Evolutionary conservation across 257 asterid genomes (phyloP).

Genomic region (Fraxinus quadrangulata): DNA sequence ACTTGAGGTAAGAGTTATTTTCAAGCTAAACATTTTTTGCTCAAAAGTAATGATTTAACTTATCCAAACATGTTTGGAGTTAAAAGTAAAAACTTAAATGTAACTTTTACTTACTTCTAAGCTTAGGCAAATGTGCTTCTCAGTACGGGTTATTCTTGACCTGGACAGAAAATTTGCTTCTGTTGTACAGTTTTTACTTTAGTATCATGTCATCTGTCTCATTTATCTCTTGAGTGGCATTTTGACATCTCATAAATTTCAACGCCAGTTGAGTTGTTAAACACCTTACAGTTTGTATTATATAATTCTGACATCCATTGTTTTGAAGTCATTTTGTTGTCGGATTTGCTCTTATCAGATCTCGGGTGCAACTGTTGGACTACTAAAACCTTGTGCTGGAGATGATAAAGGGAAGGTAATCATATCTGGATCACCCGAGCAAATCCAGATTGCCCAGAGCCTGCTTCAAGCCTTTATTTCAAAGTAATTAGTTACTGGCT

Average conservation of each 20-base stretch:
- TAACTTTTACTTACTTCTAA: not conserved
- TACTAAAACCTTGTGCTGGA: slow-evolving; percentile 34
- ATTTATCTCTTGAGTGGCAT: not conserved
- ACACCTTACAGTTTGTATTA: not conserved
- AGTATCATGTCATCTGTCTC: not conserved
- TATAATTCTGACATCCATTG: not conserved
- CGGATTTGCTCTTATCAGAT: slow-evolving; percentile 26
- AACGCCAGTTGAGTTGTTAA: not conserved
- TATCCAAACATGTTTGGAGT: not conserved
- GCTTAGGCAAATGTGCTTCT: not conserved
- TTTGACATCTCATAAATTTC: not conserved
- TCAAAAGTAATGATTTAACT: no score
- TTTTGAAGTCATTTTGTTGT: not conserved
- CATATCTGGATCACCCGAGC: slow-evolving; percentile 38
- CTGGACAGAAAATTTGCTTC: not conserved
- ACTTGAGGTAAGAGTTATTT: not conserved
- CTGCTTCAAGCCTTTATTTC: slow-evolving; percentile 42
- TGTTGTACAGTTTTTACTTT: not conserved
- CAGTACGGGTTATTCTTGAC: not conserved
- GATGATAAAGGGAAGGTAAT: slow-evolving; percentile 37
- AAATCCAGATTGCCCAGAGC: slow-evolving; percentile 36
- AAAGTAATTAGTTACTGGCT: not conserved
- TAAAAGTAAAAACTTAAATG: not conserved
- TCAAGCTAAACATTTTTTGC: not conserved
- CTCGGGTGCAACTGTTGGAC: slow-evolving; percentile 36